These are phyloP conservation scores for Fusarium anthophilum DNA, from an alignment of 2,329 filamentous ascomycete species.

Conservation along the genomic window DNA sequence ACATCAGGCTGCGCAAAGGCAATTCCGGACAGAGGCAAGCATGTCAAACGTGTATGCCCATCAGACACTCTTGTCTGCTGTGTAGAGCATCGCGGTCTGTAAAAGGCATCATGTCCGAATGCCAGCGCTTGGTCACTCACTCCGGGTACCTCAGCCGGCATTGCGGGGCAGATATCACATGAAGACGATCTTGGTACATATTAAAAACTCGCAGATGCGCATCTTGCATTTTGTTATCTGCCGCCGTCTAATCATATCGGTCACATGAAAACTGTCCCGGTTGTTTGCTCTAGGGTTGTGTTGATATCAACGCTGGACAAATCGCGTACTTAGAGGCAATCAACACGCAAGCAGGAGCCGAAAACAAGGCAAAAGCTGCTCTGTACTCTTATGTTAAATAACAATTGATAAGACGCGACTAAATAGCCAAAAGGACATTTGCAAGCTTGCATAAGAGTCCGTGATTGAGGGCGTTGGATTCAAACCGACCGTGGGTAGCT, in stretches of 20 bases:
- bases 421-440: too few species aligned
- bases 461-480: too few species aligned
- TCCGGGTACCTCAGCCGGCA: background rate
- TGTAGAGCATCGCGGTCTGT: background rate
- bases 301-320: background rate
- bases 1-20: background rate
- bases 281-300: background rate
- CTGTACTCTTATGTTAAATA: fast-evolving
- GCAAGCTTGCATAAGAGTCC: background rate
- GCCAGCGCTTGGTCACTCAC: background rate
- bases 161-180: background rate
- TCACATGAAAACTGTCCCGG: too few species aligned
- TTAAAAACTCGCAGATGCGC: background rate
- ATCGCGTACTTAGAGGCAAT: background rate
- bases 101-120: background rate
- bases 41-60: too few species aligned
- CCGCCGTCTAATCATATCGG: background rate
- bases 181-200: background rate
- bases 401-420: background rate
- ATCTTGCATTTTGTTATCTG: background rate
- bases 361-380: background rate
- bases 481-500: background rate
- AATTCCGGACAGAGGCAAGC: background rate
- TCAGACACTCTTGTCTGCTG: background rate
- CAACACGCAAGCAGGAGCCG: background rate